phyloP scores from a whole-genome alignment of 768 basidiomycete genomes.

The Phaffia tasmanica region DNA sequence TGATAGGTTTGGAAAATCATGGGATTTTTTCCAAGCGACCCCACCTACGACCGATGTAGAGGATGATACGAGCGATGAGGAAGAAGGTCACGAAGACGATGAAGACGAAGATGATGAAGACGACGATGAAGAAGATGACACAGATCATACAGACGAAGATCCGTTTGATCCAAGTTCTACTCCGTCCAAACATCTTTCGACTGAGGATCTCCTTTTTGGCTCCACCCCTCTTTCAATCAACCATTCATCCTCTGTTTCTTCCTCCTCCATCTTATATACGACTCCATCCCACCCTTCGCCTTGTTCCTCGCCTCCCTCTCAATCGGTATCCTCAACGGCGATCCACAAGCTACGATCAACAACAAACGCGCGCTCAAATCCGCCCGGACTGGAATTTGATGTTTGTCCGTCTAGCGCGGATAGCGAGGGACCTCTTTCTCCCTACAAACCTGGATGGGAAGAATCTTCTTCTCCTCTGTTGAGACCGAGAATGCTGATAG shows the following conservation, averaged over 20 bases:
- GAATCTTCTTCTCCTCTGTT: background rate
- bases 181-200: too few species aligned
- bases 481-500: too few species aligned
- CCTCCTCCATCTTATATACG: background rate
- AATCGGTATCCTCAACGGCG: too few species aligned
- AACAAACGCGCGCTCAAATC: too few species aligned
- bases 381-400: background rate
- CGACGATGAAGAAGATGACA: background rate
- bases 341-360: too few species aligned
- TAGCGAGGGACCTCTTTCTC: conserved; percentile 18
- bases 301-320: background rate
- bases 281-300: background rate
- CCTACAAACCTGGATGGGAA: conserved; percentile 13
- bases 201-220: background rate
- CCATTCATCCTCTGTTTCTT: background rate
- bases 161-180: too few species aligned
- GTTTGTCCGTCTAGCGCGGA: conserved; percentile 18
- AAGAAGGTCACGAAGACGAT: background rate
- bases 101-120: background rate
- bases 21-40: too few species aligned
- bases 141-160: background rate
- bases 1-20: too few species aligned
- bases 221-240: background rate
- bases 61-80: background rate
- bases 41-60: background rate